Evolutionary conservation across 495 filamentous ascomycete genomes (phyloP), one percentile per base, ranked within the genome.

Genomic region (Podospora fimiseda): DNA sequence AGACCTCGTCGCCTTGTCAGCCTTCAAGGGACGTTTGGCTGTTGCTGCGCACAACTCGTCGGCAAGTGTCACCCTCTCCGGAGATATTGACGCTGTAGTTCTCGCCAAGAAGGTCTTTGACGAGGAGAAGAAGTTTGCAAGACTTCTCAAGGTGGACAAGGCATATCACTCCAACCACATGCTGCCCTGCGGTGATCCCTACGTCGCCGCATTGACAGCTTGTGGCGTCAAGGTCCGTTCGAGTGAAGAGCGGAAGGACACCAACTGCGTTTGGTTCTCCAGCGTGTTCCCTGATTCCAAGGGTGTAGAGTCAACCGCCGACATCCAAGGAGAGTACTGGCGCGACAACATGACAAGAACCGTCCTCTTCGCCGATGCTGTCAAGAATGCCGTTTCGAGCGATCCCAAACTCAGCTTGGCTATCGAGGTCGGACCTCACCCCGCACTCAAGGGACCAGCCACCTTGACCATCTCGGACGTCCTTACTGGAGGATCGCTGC

Each of bases 161-260:
- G 71, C 75, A 0, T 78, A 77, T 40, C 75, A 78, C 50, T 76
- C 74, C 0, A 22, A 53, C 50, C 27, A 33, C 27, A 33, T 33
- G 27, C 27, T 33, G 5, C 27, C 27, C 6, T 33, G 27, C 27
- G 27, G 27, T 33, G 27, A 33, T 33, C 27, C 27, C 5, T 33
- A 33, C 27, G 27, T 33, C 6, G 27, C 27, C 27, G 27, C 27
- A 6, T 33, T 33, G 27, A 11, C 5, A 33, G 27, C 27, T 33
- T 33, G 27, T 11, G 27, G 27, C 11, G 27, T 33, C 6, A 5
- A 11, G 27, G 27, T 33, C 27, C 27, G 27, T 6, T 5, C 6
- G 27, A 33, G 11, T 11, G 27, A 11, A 5, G 27, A 33, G 27
- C 27, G 27, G 11, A 33, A n/a, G n/a, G n/a, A 33, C 27, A 33